Conservation (phyloP, 306 rosid genomes). For the Oxytropis ochrocephala region DNA sequence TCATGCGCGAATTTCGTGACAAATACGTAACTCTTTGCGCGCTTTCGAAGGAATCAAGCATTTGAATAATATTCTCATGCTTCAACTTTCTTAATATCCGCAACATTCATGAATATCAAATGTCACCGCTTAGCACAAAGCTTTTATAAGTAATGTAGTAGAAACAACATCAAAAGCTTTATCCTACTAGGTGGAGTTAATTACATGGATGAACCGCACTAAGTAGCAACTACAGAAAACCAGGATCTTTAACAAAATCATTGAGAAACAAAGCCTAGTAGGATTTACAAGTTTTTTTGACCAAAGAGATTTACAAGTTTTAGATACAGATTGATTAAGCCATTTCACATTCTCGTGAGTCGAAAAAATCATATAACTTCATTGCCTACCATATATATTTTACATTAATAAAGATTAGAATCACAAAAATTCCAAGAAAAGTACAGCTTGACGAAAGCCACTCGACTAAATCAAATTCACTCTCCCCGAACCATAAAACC, state of each 20-base stretch:
- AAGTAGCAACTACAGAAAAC: neutral
- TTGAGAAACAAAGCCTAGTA: neutral
- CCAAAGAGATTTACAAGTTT: no score
- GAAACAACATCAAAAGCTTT: neutral
- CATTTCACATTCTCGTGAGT: neutral
- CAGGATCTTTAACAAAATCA: neutral
- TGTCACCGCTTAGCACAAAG: conserved; percentile 2
- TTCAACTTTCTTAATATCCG: conserved; percentile 90
- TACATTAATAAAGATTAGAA: neutral
- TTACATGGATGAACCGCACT: neutral
- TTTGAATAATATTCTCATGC: conserved; percentile 91
- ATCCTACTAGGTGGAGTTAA: neutral
- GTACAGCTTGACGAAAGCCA: neutral
- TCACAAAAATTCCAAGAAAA: neutral
- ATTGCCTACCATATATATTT: neutral
- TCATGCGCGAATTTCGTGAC: conserved; percentile 96
- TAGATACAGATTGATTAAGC: neutral
- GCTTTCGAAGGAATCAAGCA: conserved; percentile 98
- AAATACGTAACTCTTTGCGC: conserved; percentile 93
- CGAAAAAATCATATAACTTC: neutral
- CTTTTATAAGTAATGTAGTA: neutral
- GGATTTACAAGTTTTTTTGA: no score
- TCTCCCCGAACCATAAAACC: no score
- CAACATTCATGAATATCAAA: conserved; percentile 18
- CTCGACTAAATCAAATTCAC: no score